These are phyloP conservation scores for Leersia perrieri DNA, from an alignment of 176 grass and related monocot genomes.

Conservation along the genomic window DNA sequence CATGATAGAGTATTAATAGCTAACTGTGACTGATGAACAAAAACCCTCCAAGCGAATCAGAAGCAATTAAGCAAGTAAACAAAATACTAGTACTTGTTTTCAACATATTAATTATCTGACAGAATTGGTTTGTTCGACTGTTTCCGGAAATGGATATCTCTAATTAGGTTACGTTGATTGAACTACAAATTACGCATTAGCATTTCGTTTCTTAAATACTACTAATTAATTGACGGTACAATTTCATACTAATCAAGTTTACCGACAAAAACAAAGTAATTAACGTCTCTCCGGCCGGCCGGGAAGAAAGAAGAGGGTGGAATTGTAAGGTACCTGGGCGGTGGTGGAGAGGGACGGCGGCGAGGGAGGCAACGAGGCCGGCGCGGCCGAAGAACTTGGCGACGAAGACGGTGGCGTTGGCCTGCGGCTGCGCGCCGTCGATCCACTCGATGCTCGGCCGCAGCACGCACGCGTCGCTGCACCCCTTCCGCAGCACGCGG, in stretches of 20 bases:
- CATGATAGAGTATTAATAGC: too few relatives aligned
- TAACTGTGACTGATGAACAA: neutral
- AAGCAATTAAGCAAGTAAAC: neutral
- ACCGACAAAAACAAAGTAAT: too few relatives aligned
- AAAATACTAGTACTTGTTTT: neutral
- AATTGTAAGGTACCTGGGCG: conserved; percentile 37
- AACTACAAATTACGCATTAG: neutral
- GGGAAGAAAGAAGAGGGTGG: too few relatives aligned
- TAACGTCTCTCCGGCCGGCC: too few relatives aligned
- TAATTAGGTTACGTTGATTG: too few relatives aligned
- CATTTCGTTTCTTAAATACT: neutral
- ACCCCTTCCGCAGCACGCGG: conserved; percentile 79
- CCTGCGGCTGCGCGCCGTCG: conserved; percentile 60
- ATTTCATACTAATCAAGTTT: neutral
- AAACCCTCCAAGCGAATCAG: neutral
- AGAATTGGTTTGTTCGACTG: neutral
- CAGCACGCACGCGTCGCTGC: conserved; percentile 80
- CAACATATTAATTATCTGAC: neutral
- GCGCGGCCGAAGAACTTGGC: conserved; percentile 96
- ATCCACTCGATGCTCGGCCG: conserved; percentile 82
- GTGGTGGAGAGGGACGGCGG: conserved; percentile 50
- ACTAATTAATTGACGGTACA: too few relatives aligned
- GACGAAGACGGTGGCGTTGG: conserved; percentile 89
- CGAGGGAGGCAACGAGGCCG: conserved; percentile 71
- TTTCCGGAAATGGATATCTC: neutral